Conservation (phyloP, 83 land plant genomes). For the Picea mariana region DNA sequence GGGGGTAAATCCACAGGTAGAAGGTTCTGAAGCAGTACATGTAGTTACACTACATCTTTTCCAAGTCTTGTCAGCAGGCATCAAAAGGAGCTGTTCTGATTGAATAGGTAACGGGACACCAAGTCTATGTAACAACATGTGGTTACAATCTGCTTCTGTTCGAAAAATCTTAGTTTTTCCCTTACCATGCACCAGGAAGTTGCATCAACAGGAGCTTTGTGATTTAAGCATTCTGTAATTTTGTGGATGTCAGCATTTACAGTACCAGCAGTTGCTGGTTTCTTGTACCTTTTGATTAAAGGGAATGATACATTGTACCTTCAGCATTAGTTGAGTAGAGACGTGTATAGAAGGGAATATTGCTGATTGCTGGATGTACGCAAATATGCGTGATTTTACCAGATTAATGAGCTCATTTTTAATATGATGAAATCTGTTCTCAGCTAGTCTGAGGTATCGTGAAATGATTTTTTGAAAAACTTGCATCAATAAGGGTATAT, state of each 20-base stretch:
- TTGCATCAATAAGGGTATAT: no score
- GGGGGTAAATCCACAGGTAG: constrained; percentile 1
- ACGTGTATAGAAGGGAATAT: constrained; percentile 18
- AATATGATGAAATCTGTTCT: no score
- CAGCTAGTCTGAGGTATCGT: no score
- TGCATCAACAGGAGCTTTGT: constrained; percentile 11
- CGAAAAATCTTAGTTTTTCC: background rate
- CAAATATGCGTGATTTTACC: no score
- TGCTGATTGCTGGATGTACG: background rate
- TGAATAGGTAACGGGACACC: background rate
- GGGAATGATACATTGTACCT: constrained; percentile 10
- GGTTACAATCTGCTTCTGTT: constrained; percentile 4
- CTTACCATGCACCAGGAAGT: background rate
- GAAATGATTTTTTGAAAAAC: no score
- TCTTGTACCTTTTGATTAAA: background rate
- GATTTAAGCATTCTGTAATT: constrained; percentile 11
- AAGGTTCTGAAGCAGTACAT: constrained; percentile 1
- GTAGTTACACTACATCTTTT: background rate
- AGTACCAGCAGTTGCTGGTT: constrained; percentile 8
- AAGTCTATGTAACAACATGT: constrained; percentile 12
- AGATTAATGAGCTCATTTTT: no score
- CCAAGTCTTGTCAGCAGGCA: background rate
- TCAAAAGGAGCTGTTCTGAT: constrained; percentile 6
- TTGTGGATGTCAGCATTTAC: constrained; percentile 8
- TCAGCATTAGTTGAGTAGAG: constrained; percentile 16